Base-by-base conservation (phyloP, 257 asterid species). In the Lycium barbarum region DNA sequence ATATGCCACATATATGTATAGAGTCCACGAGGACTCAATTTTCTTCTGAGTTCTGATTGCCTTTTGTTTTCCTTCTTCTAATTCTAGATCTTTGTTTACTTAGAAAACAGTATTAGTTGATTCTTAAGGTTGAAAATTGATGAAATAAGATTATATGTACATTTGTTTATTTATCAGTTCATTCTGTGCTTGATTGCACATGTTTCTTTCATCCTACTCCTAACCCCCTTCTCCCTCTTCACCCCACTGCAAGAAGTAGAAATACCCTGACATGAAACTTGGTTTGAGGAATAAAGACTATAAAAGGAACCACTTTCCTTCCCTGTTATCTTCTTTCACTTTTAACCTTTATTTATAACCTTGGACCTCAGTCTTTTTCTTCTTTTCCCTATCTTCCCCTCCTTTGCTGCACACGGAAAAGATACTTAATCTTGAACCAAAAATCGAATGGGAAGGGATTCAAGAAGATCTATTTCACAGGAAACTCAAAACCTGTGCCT, bases 401-500 rank as follows among this genome's bases (percentile, higher is more conserved):
- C 49, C 74, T 13, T 67, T 67, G 49, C 74, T 14, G 49, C n/a
- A 1, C 49, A 26, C 71, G 35, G 51, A 67, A 35, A 9, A 61
- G 20, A 61, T 7, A 61, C 8, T 61, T 12, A 61, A 61, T 13
- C 35, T 36, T 67, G 74, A 67, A 7, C 22, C 49, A 67, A 26
- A 65, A 8, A 26, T 11, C 26, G 72, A 26, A 67, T 36, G 49
- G 17, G 51, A 20, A 67, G 18, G 74, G 7, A 36, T 67, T 14
- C n/a, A 7, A 35, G 49, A 67, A 40, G 74, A 14, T 67, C 22
- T 14, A 35, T 67, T 35, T 67, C 74, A 67, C 49, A 67, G 49
- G 74, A 35, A 67, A 36, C 22, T 67, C 74, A 67, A 67, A 36
- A 20, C 74, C 49, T 67, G 49, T 67, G 22, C 51, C 74, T 36